Base-by-base conservation (phyloP, 257 asterid genomes). In the Euphrasia confusa region DNA sequence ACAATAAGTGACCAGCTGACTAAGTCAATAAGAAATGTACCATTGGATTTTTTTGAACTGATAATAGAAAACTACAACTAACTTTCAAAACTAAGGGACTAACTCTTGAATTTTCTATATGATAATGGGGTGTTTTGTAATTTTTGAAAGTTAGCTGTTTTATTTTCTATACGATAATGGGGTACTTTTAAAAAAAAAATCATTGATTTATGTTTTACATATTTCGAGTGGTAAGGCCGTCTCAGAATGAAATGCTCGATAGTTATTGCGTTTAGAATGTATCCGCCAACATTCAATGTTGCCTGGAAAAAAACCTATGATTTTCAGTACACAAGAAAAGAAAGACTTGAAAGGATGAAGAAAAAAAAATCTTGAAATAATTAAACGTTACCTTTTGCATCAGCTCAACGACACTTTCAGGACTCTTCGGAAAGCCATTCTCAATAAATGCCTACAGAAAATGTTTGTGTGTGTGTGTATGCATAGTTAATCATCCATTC, bases 171-270 rank as follows among this genome's bases (percentile, higher is more conserved):
- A n/a, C n/a, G n/a, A n/a, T n/a, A n/a, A n/a, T n/a, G n/a, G 10
- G 40, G 10, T 35, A 35, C 40, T 35, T 35, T 35, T 35, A 6
- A 6, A 10, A 35, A 7, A 1, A 6, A 35, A 35, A 35, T 7
- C 40, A 35, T 42, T 10, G 49, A 10, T 39, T 3, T 6, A 10
- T 39, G 45, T 42, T 78, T 78, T 82, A 85, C 96, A 66, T 78
- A 77, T 85, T 81, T 85, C 10, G 92, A 85, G 73, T 83, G 92
- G 71, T 88, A 88, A 49, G 96, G 96, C 63, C 82, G 78, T 74
- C 96, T 82, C 72, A 88, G 65, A 61, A 88, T 85, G 81, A 88
- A 85, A 79, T 85, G 96, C 63, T 88, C 95, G 44, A 88, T 88
- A 27, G 92, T 80, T 70, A 88, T 77, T 2, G 95, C 87, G 54